Evolutionary conservation across 805 yeast genomes (phyloP), one percentile per base, ranked within the genome.

Genomic region (Kazachstania bromeliacearum): DNA sequence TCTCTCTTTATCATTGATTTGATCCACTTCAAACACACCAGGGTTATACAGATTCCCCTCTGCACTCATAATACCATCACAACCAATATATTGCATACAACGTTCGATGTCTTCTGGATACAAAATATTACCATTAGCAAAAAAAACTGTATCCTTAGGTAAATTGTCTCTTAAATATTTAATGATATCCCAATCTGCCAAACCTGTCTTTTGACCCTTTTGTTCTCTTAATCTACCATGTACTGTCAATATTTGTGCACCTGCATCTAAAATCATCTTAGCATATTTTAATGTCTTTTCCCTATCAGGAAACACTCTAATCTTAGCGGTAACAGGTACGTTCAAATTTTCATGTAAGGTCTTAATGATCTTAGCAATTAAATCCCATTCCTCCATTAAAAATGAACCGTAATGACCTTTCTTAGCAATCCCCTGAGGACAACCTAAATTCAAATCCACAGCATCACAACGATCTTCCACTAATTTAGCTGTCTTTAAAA

Each of bases 11-110:
- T 79, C 74, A 7, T 67, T 61, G 2, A 60, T 50, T 12, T 39
- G 36, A 9, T 48, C 52, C 4, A 54, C 46, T 25, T 61, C 54
- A 56, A 92, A 89, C 1, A 88, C 76, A 5, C 94, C 96, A 0
- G 99, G 99, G 50, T 92, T 92, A 61, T 79, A 83, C 24, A 92
- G 64, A 52, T 87, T 87, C 1, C 96, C 96, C 59, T 92, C 99
- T 1, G 98, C 98, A 28, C 94, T 79, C 98, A 92, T 92, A 13
- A 92, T 92, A 0, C 87, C 95, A 60, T 92, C 96, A 44, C 92
- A 82, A 1, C 62, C 64, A 4, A 85, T 75, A 7, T 64, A 70
- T 2, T 67, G 68, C 30, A 75, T 55, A 55, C 96, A 82, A 42
- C 92, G 68, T 1, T 68, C 67, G 17, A 89, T 65, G 55, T 92